Evolutionary conservation across 164 flowering plant species (phyloP).

Genomic region (Kalanchoe fedtschenkoi): DNA sequence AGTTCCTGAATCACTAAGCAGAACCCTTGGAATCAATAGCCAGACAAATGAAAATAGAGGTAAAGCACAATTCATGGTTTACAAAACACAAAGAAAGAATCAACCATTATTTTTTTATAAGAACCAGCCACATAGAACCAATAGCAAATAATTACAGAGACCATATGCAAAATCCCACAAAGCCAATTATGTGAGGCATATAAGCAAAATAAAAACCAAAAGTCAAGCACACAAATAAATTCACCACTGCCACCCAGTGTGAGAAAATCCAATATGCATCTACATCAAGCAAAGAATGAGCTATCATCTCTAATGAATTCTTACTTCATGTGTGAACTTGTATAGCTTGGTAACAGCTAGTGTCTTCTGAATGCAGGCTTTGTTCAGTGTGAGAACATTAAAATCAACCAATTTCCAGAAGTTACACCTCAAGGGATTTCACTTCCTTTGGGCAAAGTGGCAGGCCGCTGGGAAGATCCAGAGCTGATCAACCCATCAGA

Average conservation of each 20-base stretch:
- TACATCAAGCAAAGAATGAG: conserved; percentile 1
- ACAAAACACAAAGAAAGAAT: background rate
- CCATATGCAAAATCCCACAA: background rate
- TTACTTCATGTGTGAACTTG: background rate
- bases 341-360: background rate
- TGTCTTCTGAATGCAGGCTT: too few relatives aligned
- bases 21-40: too few relatives aligned
- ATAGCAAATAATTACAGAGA: background rate
- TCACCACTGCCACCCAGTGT: background rate
- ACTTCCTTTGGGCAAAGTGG: background rate
- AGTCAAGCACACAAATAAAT: background rate
- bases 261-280: background rate
- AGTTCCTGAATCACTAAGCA: too few relatives aligned
- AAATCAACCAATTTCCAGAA: background rate
- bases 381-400: too few relatives aligned
- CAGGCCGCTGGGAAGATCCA: background rate
- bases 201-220: background rate
- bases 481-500: conserved; percentile 17
- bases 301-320: background rate
- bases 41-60: too few relatives aligned
- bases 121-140: background rate
- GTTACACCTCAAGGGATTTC: background rate
- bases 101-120: background rate
- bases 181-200: background rate
- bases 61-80: too few relatives aligned